Conservation (phyloP, 2,329 filamentous ascomycete species). For the Trichoderma lentiforme region DNA sequence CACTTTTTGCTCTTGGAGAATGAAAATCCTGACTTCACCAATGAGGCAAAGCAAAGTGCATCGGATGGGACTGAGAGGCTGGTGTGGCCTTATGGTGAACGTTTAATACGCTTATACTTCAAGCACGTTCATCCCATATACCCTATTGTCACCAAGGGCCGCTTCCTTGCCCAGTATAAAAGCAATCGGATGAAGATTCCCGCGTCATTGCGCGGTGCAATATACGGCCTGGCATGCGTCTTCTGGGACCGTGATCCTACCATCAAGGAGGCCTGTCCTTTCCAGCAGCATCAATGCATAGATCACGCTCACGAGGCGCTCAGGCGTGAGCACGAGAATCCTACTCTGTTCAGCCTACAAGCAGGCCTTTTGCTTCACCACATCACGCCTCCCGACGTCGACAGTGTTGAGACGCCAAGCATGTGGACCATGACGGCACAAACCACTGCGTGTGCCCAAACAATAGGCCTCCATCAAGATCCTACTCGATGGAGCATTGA, state of each 20-base stretch:
- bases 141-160: constrained; percentile 43
- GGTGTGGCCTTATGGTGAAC: constrained; percentile 39
- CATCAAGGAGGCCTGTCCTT: constrained; percentile 31
- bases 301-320: constrained; percentile 42
- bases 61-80: constrained; percentile 43
- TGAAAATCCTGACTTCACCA: constrained; percentile 43
- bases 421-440: constrained; percentile 44
- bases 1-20: constrained; percentile 46
- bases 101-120: constrained; percentile 44
- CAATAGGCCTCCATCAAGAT: constrained; percentile 45
- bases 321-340: constrained; percentile 45
- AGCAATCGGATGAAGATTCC: constrained; percentile 39
- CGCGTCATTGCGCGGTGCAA: constrained; percentile 42
- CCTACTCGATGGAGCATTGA: constrained; percentile 41
- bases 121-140: constrained; percentile 43
- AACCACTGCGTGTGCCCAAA: constrained; percentile 43
- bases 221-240: constrained; percentile 43
- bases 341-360: constrained; percentile 45
- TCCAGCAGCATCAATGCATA: constrained; percentile 40
- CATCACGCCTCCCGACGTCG: constrained; percentile 43
- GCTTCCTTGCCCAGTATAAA: constrained; percentile 40
- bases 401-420: constrained; percentile 45
- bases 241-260: constrained; percentile 40
- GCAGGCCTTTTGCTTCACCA: constrained; percentile 45
- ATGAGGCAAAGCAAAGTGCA: constrained; percentile 35